Evolutionary conservation across 2,329 filamentous ascomycete species (phyloP), one percentile per base, ranked within the genome.

Genomic region (Calonectria pseudoreteaudii): DNA sequence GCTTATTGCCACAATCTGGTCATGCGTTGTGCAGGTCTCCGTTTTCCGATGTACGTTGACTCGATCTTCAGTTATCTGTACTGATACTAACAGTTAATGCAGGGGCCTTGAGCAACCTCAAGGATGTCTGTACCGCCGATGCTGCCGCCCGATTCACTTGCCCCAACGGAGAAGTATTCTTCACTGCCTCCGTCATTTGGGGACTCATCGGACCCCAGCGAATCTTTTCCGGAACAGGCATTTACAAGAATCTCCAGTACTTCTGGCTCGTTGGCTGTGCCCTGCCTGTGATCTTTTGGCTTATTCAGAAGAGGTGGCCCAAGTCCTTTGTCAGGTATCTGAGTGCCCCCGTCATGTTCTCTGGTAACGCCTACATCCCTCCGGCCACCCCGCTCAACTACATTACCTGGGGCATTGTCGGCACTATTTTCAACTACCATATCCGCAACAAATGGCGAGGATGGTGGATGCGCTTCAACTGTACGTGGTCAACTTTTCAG

Each of bases 401-500:
- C 20, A 8, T 65, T 26, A 44, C 38, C 16, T 65, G 60, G 60
- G 60, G 60, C 2, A 47, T 47, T 47, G 41, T 65, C 14, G 60
- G 60, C 4, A 65, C 38, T 1, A 47, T 65, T 20, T 65, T 65
- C 20, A 65, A 65, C 38, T 65, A 65, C 20, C 41, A 28, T 16
- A 65, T 65, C 26, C 23, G 41, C 9, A 44, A 47, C 38, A 65
- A 47, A 11, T 65, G 41, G 38, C 36, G 38, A 30, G 38, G 60
- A 31, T 65, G 60, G 60, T 65, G 60, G 60, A 44, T 65, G 38
- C 38, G 41, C 5, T 65, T 44, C 28, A 65, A 65, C 26, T 65
- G 41, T 47, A 47, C 6, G 56, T 60, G n/a, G n/a, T 36, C 8
- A 16, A 3, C 2, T 10, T 16, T 18, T 18, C 6, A 8, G 14